These are phyloP conservation scores for Ceratocystis alfenasii DNA, from an alignment of 2,329 filamentous ascomycete genomes.

Conservation along the genomic window DNA sequence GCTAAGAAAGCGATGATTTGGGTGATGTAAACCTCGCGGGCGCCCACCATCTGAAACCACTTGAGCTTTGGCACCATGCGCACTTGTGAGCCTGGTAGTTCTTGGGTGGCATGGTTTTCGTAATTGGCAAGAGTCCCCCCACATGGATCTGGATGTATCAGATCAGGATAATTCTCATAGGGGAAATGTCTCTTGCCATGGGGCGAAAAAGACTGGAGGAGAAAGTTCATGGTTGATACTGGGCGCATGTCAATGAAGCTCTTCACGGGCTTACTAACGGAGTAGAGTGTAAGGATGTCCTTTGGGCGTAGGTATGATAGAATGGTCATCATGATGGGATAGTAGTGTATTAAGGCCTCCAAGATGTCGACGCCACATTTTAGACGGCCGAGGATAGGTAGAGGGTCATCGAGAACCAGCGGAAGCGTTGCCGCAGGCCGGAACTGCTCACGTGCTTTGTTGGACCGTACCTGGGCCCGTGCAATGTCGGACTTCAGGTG, in stretches of 20 bases:
- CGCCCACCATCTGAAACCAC: constrained; percentile 57
- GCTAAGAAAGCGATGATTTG: constrained; percentile 54
- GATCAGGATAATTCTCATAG: constrained; percentile 45
- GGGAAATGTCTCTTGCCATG: constrained; percentile 47
- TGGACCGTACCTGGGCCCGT: constrained; percentile 1
- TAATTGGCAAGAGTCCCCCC: constrained; percentile 32
- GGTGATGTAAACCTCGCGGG: constrained; percentile 42
- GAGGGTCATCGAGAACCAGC: constrained; percentile 22
- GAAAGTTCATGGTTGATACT: constrained; percentile 45
- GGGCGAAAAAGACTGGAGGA: constrained; percentile 43
- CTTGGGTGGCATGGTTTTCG: constrained; percentile 23
- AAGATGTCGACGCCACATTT: constrained; percentile 33
- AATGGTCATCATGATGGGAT: constrained; percentile 34
- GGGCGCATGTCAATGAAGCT: constrained; percentile 46
- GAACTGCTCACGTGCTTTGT: constrained; percentile 2
- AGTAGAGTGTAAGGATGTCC: constrained; percentile 53
- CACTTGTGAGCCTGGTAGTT: constrained; percentile 26
- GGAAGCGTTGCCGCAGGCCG: constrained; percentile 18
- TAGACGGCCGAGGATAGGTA: background rate
- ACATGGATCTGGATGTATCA: constrained; percentile 50
- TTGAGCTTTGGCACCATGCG: constrained; percentile 49
- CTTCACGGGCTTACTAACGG: constrained; percentile 52
- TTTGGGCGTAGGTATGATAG: constrained; percentile 33
- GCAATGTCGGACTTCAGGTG: constrained; percentile 12
- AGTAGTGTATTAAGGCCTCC: constrained; percentile 33